Evolutionary conservation across 805 yeast species (phyloP), one percentile per base, ranked within the genome.

Genomic region (Komagataella pastoris): DNA sequence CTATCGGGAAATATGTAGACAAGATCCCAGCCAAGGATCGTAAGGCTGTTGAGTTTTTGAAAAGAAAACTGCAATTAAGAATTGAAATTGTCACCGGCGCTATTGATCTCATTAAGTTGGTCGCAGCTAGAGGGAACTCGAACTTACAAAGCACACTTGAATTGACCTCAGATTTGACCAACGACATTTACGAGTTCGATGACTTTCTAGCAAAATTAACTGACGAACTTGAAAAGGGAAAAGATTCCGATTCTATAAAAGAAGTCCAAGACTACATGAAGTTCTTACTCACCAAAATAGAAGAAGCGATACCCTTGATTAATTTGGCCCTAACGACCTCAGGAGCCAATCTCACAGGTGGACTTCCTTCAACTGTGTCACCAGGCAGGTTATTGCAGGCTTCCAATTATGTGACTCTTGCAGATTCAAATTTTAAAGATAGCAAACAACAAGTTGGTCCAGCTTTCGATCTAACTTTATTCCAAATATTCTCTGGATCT

Each of bases 331-430:
- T 85, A 47, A 74, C 81, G 1, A 82, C 90, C 1, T 78, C 85
- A 7, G 90, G 90, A 0, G 82, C 83, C 3, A 80, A 74, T 53
- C 60, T 83, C 50, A 70, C 72, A 45, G 73, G 77, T 0, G 64
- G 75, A 1, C 61, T 80, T 51, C 74, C 80, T 6, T 70, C 72
- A 24, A 67, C 70, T 19, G 73, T 82, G 3, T 83, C 88, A 0
- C 88, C 88, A 2, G 83, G 84, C 2, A 63, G 82, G 49, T 66
- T 83, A 45, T 63, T 85, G n/a, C 84, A 80, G 55, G 85, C 91
- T 0, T 70, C 86, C 0, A 67, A 72, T 48, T 60, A 65, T 50
- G 57, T 83, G 2, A 64, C 59, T 24, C 65, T 59, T 3, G 70
- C 76, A 2, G 76, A 77, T 55, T 59, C 56, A 1, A 47, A 50